These are phyloP conservation scores for Pseudopyricularia javanii DNA, from an alignment of 2,329 filamentous ascomycete species.

Conservation along the genomic window DNA sequence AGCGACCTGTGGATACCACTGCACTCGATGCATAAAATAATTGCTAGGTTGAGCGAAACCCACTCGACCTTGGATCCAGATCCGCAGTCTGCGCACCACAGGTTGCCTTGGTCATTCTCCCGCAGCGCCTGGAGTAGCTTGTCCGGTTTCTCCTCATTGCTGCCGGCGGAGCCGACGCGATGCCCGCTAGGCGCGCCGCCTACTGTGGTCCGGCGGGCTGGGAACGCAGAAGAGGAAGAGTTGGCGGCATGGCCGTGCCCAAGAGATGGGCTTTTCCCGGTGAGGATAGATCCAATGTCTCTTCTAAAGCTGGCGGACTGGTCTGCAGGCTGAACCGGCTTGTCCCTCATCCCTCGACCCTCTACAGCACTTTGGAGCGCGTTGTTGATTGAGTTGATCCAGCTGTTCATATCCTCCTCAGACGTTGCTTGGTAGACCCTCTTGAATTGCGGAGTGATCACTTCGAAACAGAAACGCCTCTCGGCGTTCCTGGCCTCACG, in stretches of 20 bases:
- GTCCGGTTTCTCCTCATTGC: slow-evolving; percentile 70
- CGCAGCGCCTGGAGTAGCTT: slow-evolving; percentile 78
- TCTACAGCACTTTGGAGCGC: slow-evolving; percentile 93
- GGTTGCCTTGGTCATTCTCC: slow-evolving; percentile 84
- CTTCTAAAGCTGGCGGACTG: slow-evolving; percentile 45
- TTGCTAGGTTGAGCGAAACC: slow-evolving; percentile 96
- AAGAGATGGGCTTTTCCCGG: slow-evolving; percentile 75
- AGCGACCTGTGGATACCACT: slow-evolving; percentile 94
- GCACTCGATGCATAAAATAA: slow-evolving; percentile 94
- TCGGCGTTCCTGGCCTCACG: slow-evolving; percentile 91
- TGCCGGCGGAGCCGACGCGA: slow-evolving; percentile 47
- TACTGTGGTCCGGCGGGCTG: slow-evolving; percentile 79
- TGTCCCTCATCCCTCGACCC: slow-evolving; percentile 51
- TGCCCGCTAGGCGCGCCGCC: slow-evolving; percentile 66
- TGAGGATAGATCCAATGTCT: slow-evolving; percentile 86
- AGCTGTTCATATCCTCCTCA: slow-evolving; percentile 94
- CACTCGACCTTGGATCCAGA: slow-evolving; percentile 90
- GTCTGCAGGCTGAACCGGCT: slow-evolving; percentile 31
- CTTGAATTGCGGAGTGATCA: slow-evolving; percentile 93
- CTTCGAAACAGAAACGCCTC: slow-evolving; percentile 92
- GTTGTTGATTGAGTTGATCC: slow-evolving; percentile 95
- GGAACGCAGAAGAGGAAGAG: slow-evolving; percentile 36
- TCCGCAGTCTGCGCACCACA: slow-evolving; percentile 87
- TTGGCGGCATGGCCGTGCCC: slow-evolving; percentile 40
- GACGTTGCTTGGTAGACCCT: slow-evolving; percentile 95